phyloP scores from a whole-genome alignment of 139 green algal species.

The Volvox reticuliferus region DNA sequence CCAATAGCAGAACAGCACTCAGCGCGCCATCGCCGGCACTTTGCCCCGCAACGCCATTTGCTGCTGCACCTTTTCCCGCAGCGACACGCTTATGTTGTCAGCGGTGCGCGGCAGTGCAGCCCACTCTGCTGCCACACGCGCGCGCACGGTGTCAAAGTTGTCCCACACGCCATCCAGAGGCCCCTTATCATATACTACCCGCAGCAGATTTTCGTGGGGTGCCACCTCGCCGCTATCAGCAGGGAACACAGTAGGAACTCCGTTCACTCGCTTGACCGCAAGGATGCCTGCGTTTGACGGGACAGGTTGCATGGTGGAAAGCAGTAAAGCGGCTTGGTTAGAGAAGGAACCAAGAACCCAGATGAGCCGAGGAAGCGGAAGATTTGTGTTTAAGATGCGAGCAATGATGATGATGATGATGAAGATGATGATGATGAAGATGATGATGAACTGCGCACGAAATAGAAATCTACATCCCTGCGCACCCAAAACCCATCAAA shows the following conservation, averaged over 20 bases:
- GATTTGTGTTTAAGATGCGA: too few relatives aligned
- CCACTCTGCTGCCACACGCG: constrained; percentile 79
- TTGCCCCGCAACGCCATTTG: constrained; percentile 61
- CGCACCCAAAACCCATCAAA: too few relatives aligned
- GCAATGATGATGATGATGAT: too few relatives aligned
- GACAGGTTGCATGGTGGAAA: too few relatives aligned
- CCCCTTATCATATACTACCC: constrained; percentile 82
- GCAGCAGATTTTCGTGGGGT: constrained; percentile 76
- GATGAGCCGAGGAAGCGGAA: too few relatives aligned
- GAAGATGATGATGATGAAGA: too few relatives aligned
- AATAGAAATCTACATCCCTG: too few relatives aligned
- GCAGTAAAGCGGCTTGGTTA: too few relatives aligned
- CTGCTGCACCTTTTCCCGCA: constrained; percentile 76
- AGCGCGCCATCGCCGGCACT: constrained; percentile 25
- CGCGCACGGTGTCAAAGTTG: constrained; percentile 74
- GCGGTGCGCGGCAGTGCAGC: constrained; percentile 66
- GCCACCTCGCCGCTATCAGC: constrained; percentile 74
- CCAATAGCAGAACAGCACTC: background rate
- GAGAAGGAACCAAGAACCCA: too few relatives aligned
- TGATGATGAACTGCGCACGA: too few relatives aligned
- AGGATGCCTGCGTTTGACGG: constrained; percentile 65
- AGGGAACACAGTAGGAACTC: constrained; percentile 86
- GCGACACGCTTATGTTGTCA: constrained; percentile 66
- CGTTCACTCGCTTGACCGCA: constrained; percentile 83
- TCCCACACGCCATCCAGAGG: constrained; percentile 78